phyloP scores from a whole-genome alignment of 371 early-diverging fungal genomes.

The Basidiobolus meristosporus region DNA sequence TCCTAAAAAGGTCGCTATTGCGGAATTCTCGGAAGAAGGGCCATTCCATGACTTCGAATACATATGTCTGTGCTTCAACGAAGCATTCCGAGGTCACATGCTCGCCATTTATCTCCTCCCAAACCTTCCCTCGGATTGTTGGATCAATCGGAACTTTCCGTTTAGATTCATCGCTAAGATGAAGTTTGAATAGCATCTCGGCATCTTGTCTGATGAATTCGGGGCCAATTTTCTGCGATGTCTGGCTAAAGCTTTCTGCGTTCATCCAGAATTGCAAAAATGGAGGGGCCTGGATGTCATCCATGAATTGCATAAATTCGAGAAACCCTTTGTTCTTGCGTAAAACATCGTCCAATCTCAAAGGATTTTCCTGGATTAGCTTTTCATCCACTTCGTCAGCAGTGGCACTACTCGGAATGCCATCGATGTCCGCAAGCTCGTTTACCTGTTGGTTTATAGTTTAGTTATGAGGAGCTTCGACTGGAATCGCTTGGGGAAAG shows the following conservation, averaged over 20 bases:
- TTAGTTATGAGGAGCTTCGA: no score
- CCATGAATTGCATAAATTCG: conserved; percentile 9
- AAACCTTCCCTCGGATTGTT: not conserved
- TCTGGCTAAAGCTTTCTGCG: conserved; percentile 4
- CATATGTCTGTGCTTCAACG: not conserved
- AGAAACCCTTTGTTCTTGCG: conserved; percentile 1
- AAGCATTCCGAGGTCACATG: conserved; percentile 3
- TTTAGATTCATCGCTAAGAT: conserved; percentile 4
- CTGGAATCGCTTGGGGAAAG: no score
- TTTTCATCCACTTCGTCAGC: not conserved
- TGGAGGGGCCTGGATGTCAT: conserved; percentile 2
- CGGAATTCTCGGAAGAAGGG: conserved; percentile 2
- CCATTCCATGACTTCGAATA: conserved; percentile 1
- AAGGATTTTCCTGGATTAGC: not conserved
- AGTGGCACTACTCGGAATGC: not conserved
- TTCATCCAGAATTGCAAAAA: conserved; percentile 8
- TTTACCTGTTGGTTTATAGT: no score
- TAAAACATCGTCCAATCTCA: not conserved
- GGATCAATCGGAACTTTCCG: conserved; percentile 2
- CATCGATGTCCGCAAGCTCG: not conserved
- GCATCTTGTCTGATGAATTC: conserved; percentile 6
- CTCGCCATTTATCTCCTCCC: not conserved
- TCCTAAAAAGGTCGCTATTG: not conserved
- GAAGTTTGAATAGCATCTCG: conserved; percentile 5
- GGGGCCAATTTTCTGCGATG: conserved; percentile 1